Evolutionary conservation across 2,329 filamentous ascomycete genomes (phyloP).

Genomic region (Monascus ruber): DNA sequence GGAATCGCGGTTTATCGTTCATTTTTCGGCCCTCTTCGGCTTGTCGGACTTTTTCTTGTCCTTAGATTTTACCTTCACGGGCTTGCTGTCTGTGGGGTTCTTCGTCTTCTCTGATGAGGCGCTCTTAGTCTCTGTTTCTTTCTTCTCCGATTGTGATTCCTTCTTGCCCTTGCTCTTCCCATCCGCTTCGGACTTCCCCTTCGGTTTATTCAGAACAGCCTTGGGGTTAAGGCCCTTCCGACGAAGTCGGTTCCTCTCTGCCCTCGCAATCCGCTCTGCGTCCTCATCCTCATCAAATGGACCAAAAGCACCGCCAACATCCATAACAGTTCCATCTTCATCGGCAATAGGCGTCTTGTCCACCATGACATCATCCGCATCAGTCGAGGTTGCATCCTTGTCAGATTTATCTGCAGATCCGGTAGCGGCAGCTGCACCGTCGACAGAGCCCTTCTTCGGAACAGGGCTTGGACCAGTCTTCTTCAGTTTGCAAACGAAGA

Average conservation of each 20-base stretch:
- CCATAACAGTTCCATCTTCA: slow-evolving; percentile 19
- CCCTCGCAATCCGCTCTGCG: slow-evolving; percentile 57
- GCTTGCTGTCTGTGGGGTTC: background rate
- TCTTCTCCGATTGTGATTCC: slow-evolving; percentile 10
- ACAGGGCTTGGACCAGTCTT: slow-evolving; percentile 68
- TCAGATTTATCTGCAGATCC: slow-evolving; percentile 8
- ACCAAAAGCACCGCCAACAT: slow-evolving; percentile 49
- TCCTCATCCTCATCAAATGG: slow-evolving; percentile 68
- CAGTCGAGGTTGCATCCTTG: slow-evolving; percentile 11
- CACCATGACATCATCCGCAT: slow-evolving; percentile 36
- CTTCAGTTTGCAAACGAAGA: slow-evolving; percentile 96
- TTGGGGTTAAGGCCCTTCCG: slow-evolving; percentile 64
- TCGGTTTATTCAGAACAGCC: slow-evolving; percentile 36
- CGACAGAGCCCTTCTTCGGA: slow-evolving; percentile 10
- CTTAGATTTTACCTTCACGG: no score
- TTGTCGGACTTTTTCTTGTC: no score
- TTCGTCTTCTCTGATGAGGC: slow-evolving; percentile 5
- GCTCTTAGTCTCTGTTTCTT: slow-evolving; percentile 6
- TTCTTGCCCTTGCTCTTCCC: slow-evolving; percentile 8
- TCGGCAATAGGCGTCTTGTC: slow-evolving; percentile 59
- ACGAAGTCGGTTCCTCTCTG: slow-evolving; percentile 61
- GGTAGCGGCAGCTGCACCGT: slow-evolving; percentile 15
- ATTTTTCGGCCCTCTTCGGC: no score
- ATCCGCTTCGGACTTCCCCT: slow-evolving; percentile 3
- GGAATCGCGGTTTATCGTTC: no score